phyloP scores from a whole-genome alignment of 2,329 filamentous ascomycete species.

The Phaeosphaeria sp. region DNA sequence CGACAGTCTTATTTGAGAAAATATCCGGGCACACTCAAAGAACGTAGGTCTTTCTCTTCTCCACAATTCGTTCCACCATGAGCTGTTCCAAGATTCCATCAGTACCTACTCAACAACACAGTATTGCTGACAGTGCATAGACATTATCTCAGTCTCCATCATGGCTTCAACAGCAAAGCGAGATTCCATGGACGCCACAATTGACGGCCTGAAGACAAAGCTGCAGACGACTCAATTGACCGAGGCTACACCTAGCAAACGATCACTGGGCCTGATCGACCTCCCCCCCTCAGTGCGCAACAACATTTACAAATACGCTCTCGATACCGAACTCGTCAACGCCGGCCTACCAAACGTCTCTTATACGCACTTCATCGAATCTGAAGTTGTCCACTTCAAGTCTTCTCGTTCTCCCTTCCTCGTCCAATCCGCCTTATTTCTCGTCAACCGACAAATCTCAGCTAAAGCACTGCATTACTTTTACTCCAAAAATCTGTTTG shows the following conservation, averaged over 20 bases:
- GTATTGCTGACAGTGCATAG: neutral
- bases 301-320: constrained; percentile 40
- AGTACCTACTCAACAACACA: neutral
- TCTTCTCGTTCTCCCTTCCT: constrained; percentile 39
- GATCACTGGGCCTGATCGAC: constrained; percentile 22
- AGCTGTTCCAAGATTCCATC: neutral
- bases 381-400: constrained; percentile 31
- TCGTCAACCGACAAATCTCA: constrained; percentile 33
- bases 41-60: too few species aligned
- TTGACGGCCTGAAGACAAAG: constrained; percentile 19
- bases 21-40: too few species aligned
- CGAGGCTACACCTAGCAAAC: constrained; percentile 28
- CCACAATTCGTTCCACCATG: neutral
- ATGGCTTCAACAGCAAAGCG: constrained; percentile 24
- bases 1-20: too few species aligned
- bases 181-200: constrained; percentile 42
- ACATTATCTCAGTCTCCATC: neutral
- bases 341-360: constrained; percentile 35
- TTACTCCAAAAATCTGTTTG: constrained; percentile 41
- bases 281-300: constrained; percentile 40
- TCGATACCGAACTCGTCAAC: constrained; percentile 45
- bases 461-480: constrained; percentile 34
- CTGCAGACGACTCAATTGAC: constrained; percentile 19
- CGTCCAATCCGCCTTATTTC: constrained; percentile 32
- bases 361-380: constrained; percentile 32